A percentile compares a stretch with the other conserved stretches of the same genome.
These are phyloP conservation scores for Penicillium brasilianum DNA, from an alignment of 2,329 filamentous ascomycete species.

Conservation along the genomic window DNA sequence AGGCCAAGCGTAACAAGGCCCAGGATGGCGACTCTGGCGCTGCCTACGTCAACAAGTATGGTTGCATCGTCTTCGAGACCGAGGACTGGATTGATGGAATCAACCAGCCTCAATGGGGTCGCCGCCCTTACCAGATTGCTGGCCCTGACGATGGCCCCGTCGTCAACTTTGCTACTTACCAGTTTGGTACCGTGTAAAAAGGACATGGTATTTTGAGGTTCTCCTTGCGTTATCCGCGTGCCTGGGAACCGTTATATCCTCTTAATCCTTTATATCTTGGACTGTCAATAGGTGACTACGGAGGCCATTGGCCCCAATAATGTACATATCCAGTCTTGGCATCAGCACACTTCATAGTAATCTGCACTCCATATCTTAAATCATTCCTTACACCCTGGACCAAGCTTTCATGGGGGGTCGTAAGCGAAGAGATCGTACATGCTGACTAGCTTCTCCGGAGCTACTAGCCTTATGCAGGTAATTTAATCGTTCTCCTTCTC, in stretches of 20 bases:
- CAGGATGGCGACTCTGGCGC: slow-evolving; percentile 55
- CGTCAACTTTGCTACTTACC: slow-evolving; percentile 52
- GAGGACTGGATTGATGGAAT: slow-evolving; percentile 94
- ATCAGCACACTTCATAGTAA: slow-evolving; percentile 10
- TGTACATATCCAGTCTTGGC: slow-evolving; percentile 17
- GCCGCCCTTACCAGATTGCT: slow-evolving; percentile 54
- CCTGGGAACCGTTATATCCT: slow-evolving; percentile 14
- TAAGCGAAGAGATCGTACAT: too few relatives aligned
- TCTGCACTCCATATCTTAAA: background rate
- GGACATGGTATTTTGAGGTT: background rate
- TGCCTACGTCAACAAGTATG: slow-evolving; percentile 65
- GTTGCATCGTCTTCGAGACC: slow-evolving; percentile 88
- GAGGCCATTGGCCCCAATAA: slow-evolving; percentile 7
- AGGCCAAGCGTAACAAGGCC: slow-evolving; percentile 57
- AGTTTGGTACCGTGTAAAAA: slow-evolving; percentile 48
- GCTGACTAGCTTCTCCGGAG: background rate
- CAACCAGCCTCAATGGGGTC: slow-evolving; percentile 87
- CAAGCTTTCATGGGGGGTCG: background rate
- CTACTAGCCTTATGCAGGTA: background rate
- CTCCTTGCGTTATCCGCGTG: background rate
- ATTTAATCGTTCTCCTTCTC: slow-evolving; percentile 2
- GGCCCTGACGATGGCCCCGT: slow-evolving; percentile 46
- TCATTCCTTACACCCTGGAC: background rate
- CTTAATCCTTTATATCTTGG: slow-evolving; percentile 5
- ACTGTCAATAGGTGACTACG: slow-evolving; percentile 7